Conservation (phyloP, 345 rosid genomes). For the Salix viminalis region DNA sequence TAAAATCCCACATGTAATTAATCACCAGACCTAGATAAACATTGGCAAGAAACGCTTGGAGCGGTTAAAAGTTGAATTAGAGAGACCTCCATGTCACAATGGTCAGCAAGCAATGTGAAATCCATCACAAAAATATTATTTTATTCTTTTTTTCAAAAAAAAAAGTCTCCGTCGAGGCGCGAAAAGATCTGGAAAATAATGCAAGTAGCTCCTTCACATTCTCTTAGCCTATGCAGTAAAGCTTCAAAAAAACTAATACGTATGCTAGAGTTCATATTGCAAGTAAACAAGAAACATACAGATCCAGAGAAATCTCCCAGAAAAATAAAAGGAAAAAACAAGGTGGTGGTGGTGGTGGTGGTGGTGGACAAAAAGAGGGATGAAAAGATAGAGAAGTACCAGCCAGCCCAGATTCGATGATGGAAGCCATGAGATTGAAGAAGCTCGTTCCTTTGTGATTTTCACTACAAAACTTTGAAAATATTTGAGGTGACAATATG, state of each 20-base stretch:
- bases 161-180: neutral
- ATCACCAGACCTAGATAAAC: neutral
- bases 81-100: neutral
- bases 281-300: neutral
- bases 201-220: neutral
- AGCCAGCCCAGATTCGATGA: constrained; percentile 76
- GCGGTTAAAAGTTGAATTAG: neutral
- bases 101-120: neutral
- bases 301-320: constrained; percentile 5
- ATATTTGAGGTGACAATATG: neutral
- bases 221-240: neutral
- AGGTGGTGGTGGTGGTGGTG: too few relatives aligned
- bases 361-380: neutral
- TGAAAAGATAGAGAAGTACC: constrained; percentile 42
- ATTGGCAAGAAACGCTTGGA: neutral
- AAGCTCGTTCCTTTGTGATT: neutral
- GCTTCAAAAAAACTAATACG: neutral
- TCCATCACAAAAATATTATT: neutral
- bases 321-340: neutral
- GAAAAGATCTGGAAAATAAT: neutral
- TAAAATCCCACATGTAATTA: neutral
- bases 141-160: neutral
- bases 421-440: constrained; percentile 51
- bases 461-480: neutral
- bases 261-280: too few relatives aligned